Percentiles rank a stretch among this genome's conserved stretches.
These are phyloP conservation scores for Scutellaria minor DNA, from an alignment of 257 asterid genomes.

Conservation along the genomic window DNA sequence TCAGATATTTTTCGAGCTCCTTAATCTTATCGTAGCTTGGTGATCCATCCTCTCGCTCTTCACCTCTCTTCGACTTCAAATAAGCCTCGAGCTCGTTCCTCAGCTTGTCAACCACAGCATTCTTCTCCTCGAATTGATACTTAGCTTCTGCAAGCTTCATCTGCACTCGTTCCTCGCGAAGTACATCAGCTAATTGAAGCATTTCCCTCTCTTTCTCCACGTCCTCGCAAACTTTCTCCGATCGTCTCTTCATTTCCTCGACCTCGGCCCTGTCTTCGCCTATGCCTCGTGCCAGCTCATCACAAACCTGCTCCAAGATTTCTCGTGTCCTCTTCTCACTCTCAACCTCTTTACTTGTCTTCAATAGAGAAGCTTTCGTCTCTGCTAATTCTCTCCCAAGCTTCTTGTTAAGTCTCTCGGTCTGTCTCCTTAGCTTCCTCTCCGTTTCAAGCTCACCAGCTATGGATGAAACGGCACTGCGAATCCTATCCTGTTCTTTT, in stretches of 20 bases:
- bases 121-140: constrained; percentile 93
- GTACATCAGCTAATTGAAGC: constrained; percentile 88
- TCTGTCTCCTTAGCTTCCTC: constrained; percentile 84
- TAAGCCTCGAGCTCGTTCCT: constrained; percentile 77
- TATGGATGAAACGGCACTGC: constrained; percentile 55
- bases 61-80: constrained; percentile 61
- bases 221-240: constrained; percentile 71
- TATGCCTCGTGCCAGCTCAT: constrained; percentile 83
- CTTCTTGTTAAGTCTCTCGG: constrained; percentile 86
- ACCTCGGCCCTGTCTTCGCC: constrained; percentile 88
- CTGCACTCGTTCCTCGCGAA: constrained; percentile 97
- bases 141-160: constrained; percentile 95
- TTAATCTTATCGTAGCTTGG: constrained; percentile 74
- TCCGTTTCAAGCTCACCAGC: constrained; percentile 74
- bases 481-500: constrained; percentile 76
- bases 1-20: constrained; percentile 78
- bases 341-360: constrained; percentile 63
- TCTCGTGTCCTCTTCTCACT: constrained; percentile 78
- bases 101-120: constrained; percentile 67
- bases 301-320: constrained; percentile 85
- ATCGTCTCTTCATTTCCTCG: constrained; percentile 73
- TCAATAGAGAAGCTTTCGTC: constrained; percentile 54
- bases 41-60: constrained; percentile 53
- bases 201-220: constrained; percentile 94
- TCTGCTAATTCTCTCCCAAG: constrained; percentile 85